Conservation (phyloP, 1,139 yeast species). For the Pichia sp. region DNA sequence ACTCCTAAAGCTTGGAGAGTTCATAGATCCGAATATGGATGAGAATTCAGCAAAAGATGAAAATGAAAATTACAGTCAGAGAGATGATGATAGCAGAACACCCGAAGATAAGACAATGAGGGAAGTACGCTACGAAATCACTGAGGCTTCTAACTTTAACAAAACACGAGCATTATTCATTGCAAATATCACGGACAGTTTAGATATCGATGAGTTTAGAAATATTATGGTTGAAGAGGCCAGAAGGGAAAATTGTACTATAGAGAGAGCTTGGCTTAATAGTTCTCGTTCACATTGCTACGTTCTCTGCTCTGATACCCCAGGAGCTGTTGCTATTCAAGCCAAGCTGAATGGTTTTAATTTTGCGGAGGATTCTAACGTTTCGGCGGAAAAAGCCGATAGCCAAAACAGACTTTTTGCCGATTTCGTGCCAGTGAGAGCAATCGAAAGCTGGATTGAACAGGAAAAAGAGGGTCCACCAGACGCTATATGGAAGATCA, state of each 20-base stretch:
- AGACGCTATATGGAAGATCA: constrained; percentile 44
- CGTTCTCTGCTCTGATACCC: constrained; percentile 38
- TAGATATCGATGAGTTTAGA: too few relatives aligned
- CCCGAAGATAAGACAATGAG: not conserved
- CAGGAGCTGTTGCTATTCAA: constrained; percentile 39
- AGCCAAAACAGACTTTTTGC: constrained; percentile 24
- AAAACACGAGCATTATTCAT: constrained; percentile 40
- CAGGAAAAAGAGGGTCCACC: constrained; percentile 44
- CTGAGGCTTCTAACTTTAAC: constrained; percentile 26
- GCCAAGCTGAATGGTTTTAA: constrained; percentile 34
- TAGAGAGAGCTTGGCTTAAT: constrained; percentile 47
- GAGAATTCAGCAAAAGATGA: not conserved
- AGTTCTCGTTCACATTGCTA: constrained; percentile 41
- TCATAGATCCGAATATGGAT: not conserved
- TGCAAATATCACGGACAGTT: not conserved
- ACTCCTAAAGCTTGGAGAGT: too few relatives aligned
- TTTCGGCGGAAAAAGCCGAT: constrained; percentile 1
- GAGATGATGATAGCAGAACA: not conserved
- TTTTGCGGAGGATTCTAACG: constrained; percentile 30
- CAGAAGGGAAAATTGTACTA: constrained; percentile 27
- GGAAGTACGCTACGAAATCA: not conserved
- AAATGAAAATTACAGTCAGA: not conserved
- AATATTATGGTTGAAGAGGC: constrained; percentile 22
- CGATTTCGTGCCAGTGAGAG: constrained; percentile 45
- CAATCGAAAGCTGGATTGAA: constrained; percentile 44